phyloP scores from a whole-genome alignment of 768 basidiomycete genomes.

The Lactarius trivialis region DNA sequence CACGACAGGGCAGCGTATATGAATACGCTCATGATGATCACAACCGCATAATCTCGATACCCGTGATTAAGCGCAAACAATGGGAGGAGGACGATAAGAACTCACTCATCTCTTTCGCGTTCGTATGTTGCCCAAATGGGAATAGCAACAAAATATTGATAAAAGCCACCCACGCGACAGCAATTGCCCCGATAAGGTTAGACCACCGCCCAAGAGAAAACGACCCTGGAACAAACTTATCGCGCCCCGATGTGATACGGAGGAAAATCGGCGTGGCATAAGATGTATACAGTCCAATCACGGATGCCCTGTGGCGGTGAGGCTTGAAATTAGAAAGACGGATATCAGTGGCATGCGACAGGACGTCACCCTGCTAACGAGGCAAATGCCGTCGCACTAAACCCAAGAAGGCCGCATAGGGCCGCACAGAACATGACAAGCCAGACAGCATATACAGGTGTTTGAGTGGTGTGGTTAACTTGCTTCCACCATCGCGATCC shows the following conservation, averaged over 20 bases:
- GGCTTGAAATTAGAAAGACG: background rate
- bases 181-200: slow-evolving; percentile 50
- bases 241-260: slow-evolving; percentile 60
- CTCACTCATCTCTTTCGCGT: slow-evolving; percentile 21
- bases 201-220: slow-evolving; percentile 59
- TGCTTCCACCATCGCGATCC: slow-evolving; percentile 66
- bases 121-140: slow-evolving; percentile 1
- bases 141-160: slow-evolving; percentile 55
- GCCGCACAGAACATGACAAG: slow-evolving; percentile 53
- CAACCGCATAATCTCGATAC: slow-evolving; percentile 56
- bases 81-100: background rate
- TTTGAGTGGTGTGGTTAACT: slow-evolving; percentile 52
- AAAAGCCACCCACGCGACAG: slow-evolving; percentile 62
- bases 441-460: slow-evolving; percentile 74
- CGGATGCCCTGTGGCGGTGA: slow-evolving; percentile 45
- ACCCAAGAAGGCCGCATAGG: slow-evolving; percentile 58
- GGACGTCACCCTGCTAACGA: slow-evolving; percentile 58
- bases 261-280: slow-evolving; percentile 65
- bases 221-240: slow-evolving; percentile 50
- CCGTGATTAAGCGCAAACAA: background rate
- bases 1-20: slow-evolving; percentile 58
- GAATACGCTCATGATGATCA: slow-evolving; percentile 59
- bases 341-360: background rate
- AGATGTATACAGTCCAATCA: slow-evolving; percentile 64
- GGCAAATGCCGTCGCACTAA: slow-evolving; percentile 53